Evolutionary conservation across 1,139 yeast genomes (phyloP), one percentile per base, ranked within the genome.

Genomic region (Fermentozyma sake): DNA sequence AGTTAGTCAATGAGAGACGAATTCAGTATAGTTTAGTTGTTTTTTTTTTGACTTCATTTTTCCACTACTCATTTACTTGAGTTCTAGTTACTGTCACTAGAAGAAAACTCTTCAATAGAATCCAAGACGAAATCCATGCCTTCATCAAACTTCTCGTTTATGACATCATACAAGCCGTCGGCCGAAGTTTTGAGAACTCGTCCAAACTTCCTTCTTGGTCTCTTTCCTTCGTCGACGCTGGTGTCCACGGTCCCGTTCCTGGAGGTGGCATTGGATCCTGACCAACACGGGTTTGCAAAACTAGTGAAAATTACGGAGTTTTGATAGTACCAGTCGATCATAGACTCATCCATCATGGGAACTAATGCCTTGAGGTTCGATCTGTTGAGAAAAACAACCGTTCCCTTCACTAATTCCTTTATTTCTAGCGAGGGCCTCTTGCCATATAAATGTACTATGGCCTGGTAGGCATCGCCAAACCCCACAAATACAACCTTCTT

Each of bases 151-250:
- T 87, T 67, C 50, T 86, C 96, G 37, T 79, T 79, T 19, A 85
- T 72, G 13, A 85, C 76, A 35, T 83, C 84, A 55, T 77, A 82
- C 36, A 87, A 53, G 2, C 93, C 91, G 43, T 81, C 91, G 12
- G 68, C 61, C 23, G 76, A 75, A 9, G 91, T 72, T 44, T 79
- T 76, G 30, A 87, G 58, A 3, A 91, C 96, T 33, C 96, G 70
- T 14, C 98, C 98, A 50, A 80, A 86, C 55, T 86, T 87, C 48
- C 86, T 76, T 48, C 96, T 73, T 20, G 96, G 96, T 46, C 80
- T 72, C 48, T 84, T 86, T 28, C 67, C 72, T 29, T 68, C 67
- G 23, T 59, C 62, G 26, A 42, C 46, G 6, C 27, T 27, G 8
- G 26, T 12, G 12, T 18, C 38, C 28, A 23, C 30, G 12, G 45